phyloP scores from a whole-genome alignment of 352 stramenopile genomes.

The Phytophthora sansomeana region DNA sequence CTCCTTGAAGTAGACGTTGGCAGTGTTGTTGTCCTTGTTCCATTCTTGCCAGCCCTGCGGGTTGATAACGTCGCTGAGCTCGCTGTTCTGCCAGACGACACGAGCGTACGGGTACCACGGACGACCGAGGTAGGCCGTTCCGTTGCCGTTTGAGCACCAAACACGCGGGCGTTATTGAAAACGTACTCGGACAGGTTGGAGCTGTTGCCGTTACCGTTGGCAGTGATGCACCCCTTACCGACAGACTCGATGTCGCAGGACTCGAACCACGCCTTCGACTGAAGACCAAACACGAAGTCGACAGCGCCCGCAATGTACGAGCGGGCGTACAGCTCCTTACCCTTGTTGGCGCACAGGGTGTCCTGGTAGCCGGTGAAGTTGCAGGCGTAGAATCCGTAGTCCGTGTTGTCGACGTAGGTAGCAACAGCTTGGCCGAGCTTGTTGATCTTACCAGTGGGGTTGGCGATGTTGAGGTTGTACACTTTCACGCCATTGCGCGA shows the following conservation, averaged over 20 bases:
- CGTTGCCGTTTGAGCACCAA: slow-evolving; percentile 9
- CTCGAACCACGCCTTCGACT: slow-evolving; percentile 12
- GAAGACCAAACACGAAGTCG: slow-evolving; percentile 14
- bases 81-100: slow-evolving; percentile 22
- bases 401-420: slow-evolving; percentile 4
- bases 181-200: slow-evolving; percentile 22
- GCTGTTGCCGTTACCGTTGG: slow-evolving; percentile 11
- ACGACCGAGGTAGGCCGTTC: slow-evolving; percentile 12
- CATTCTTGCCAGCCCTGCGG: slow-evolving; percentile 8
- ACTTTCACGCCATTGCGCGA: slow-evolving; percentile 20
- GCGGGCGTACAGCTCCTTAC: slow-evolving; percentile 4
- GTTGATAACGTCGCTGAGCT: slow-evolving; percentile 14
- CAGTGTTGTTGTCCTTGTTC: slow-evolving; percentile 14
- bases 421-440: slow-evolving; percentile 12
- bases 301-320: not conserved
- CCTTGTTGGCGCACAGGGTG: slow-evolving; percentile 19
- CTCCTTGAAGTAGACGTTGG: slow-evolving; percentile 28
- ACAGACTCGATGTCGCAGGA: not conserved
- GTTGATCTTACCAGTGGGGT: slow-evolving; percentile 11
- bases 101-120: slow-evolving; percentile 16
- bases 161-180: slow-evolving; percentile 15
- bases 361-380: slow-evolving; percentile 12
- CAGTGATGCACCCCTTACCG: slow-evolving; percentile 13
- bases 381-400: too few relatives aligned
- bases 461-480: slow-evolving; percentile 31